Evolutionary conservation across 306 rosid species (phyloP).

Genomic region (Hylodesmum podocarpum): DNA sequence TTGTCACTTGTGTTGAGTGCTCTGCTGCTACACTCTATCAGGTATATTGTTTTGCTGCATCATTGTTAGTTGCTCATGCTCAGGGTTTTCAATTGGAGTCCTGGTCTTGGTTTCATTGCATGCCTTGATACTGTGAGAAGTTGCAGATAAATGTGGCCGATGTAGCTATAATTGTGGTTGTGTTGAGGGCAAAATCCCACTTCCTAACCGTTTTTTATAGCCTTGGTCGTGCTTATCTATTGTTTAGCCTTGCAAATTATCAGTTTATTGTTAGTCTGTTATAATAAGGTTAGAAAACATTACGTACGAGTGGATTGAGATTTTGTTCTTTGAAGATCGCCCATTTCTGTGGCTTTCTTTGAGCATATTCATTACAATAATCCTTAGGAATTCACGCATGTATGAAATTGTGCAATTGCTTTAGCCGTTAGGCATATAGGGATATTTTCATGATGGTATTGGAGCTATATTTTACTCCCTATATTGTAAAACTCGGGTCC

Average conservation of each 20-base stretch:
- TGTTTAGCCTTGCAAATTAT: not conserved
- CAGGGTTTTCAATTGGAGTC: not conserved
- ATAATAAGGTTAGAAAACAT: not conserved
- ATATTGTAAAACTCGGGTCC: constrained; percentile 19
- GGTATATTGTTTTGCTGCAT: constrained; percentile 24
- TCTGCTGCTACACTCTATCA: constrained; percentile 46
- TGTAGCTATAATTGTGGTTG: not conserved
- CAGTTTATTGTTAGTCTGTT: not conserved
- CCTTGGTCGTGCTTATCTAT: constrained; percentile 10
- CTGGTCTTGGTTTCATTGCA: not conserved
- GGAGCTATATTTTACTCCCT: constrained; percentile 16
- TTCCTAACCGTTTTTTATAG: not conserved
- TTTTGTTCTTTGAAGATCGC: not conserved
- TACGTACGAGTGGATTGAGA: not conserved
- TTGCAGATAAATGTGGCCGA: not conserved
- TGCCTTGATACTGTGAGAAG: not conserved
- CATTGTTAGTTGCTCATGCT: constrained; percentile 9
- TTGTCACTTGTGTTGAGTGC: constrained; percentile 47
- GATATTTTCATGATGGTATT: constrained; percentile 6
- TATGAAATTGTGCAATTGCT: not conserved
- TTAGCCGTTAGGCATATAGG: constrained; percentile 13
- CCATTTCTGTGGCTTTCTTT: not conserved
- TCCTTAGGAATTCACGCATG: not conserved
- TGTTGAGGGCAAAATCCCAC: not conserved
- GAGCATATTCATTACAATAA: not conserved